Evolutionary conservation across 257 asterid genomes (phyloP), one percentile per base, ranked within the genome.

Genomic region (Penstemon eatonii): DNA sequence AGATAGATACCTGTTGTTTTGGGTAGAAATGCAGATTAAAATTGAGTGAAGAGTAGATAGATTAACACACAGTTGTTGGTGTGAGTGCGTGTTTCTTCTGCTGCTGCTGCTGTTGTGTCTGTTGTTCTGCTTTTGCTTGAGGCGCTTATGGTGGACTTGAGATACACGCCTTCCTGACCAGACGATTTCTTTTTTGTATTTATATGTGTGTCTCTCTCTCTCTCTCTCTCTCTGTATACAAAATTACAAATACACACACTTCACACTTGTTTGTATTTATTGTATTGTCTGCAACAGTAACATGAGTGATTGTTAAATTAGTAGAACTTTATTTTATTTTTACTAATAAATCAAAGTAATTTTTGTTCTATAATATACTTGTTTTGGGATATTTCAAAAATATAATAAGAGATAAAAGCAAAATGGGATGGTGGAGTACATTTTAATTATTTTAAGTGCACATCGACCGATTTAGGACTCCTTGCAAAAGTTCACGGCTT

Each of bases 101-200:
- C 9, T 15, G 18, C 18, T 15, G 33, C 33, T 1, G 68, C 63
- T 63, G 62, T 49, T 60, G 56, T 66, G 78, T 62, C 74, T 44
- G 68, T 41, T 57, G 38, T 69, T 73, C 78, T 69, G 72, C 75
- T 74, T 25, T 54, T 56, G 84, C 75, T 66, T 72, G 84, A 72
- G 86, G 76, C 90, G 89, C 85, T 83, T 76, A 75, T 76, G 84
- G 78, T 85, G 95, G 85, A 83, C 80, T 83, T 76, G 84, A 79
- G 87, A 85, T 76, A 83, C 89, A 85, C 92, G 89, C 86, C 83
- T 83, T 55, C 87, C 73, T 78, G 67, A 61, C 77, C 69, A 15
- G 71, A 69, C 70, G 12, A 41, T 60, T 46, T 49, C 36, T 56
- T 54, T 18, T 39, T 63, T 65, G 15, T 52, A 39, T 60, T 25